Conservation (phyloP, 2,329 filamentous ascomycete genomes). For the Plenodomus lindquistii region DNA sequence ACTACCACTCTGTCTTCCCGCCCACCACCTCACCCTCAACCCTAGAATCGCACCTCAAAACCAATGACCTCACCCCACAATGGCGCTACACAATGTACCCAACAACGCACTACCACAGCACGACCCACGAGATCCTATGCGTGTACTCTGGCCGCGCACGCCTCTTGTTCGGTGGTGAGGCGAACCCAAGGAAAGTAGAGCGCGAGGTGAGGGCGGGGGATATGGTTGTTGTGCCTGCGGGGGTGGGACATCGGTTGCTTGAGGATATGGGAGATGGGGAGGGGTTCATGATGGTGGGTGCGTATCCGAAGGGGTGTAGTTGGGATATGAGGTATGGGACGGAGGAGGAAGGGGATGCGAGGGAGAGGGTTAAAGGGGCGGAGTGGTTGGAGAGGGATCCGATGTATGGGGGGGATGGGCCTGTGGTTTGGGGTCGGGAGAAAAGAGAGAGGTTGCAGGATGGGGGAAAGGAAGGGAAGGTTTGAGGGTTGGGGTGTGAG, state of each 20-base stretch:
- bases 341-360: constrained; percentile 58
- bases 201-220: constrained; percentile 61
- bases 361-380: constrained; percentile 54
- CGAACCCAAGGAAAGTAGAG: constrained; percentile 62
- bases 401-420: constrained; percentile 44
- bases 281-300: constrained; percentile 68
- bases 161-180: constrained; percentile 69
- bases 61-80: constrained; percentile 59
- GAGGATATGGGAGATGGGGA: constrained; percentile 56
- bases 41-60: constrained; percentile 61
- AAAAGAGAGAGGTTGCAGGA: constrained; percentile 13
- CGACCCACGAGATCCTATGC: constrained; percentile 67
- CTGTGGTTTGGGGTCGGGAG: constrained; percentile 26
- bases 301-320: constrained; percentile 60
- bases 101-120: constrained; percentile 69
- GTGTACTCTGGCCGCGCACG: constrained; percentile 62
- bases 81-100: constrained; percentile 73
- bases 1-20: constrained; percentile 66
- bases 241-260: constrained; percentile 66
- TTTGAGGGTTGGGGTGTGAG: too few species aligned
- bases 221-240: constrained; percentile 67
- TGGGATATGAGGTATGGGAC: constrained; percentile 75
- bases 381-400: constrained; percentile 65
- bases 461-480: too few species aligned
- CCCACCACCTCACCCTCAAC: constrained; percentile 49